These are phyloP conservation scores for Voacanga thouarsii DNA, from an alignment of 257 asterid genomes.

Conservation along the genomic window DNA sequence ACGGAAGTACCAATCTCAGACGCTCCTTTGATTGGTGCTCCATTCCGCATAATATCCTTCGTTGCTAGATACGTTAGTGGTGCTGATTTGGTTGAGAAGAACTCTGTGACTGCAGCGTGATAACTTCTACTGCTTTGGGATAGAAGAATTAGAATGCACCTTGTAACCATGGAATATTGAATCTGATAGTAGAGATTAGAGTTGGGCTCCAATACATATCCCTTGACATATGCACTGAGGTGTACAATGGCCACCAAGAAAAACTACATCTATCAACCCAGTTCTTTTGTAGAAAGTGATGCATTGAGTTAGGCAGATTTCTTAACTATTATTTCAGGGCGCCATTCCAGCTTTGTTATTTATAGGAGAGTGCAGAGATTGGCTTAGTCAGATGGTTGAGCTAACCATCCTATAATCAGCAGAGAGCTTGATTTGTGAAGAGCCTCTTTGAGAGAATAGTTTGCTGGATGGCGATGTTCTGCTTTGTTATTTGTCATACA, in stretches of 20 bases:
- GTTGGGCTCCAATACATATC: neutral
- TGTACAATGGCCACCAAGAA: neutral
- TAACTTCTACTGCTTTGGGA: neutral
- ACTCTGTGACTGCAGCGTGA: constrained; percentile 23
- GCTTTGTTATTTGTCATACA: neutral
- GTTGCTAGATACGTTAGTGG: constrained; percentile 95
- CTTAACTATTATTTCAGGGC: neutral
- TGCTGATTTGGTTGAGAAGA: constrained; percentile 76
- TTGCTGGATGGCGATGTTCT: neutral
- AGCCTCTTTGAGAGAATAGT: no score
- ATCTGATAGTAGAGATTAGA: neutral
- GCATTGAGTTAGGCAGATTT: neutral
- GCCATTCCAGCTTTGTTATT: neutral
- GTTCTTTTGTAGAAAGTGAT: neutral
- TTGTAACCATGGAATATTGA: neutral
- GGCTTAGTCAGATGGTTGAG: neutral
- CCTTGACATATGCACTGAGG: neutral
- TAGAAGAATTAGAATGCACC: neutral
- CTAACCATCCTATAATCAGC: neutral
- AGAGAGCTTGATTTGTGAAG: neutral
- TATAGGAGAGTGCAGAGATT: neutral
- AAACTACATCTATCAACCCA: neutral
- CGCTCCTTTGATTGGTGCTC: constrained; percentile 93
- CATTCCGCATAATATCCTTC: constrained; percentile 89
- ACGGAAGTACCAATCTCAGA: constrained; percentile 52